Conservation (phyloP, 495 filamentous ascomycete species). For the Evansstolkia leycettana region DNA sequence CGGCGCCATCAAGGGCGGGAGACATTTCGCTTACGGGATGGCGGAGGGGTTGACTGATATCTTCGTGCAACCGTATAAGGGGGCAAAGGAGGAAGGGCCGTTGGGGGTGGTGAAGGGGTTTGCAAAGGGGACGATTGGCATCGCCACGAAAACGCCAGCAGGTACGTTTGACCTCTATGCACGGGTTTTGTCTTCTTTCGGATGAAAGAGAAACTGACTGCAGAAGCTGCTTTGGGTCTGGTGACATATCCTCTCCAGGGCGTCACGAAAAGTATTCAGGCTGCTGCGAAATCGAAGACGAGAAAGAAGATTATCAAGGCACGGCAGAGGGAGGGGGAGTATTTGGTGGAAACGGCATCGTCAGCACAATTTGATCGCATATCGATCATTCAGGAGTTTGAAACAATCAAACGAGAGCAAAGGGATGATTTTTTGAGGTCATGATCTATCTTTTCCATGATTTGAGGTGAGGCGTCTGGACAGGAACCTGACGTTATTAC, state of each 20-base stretch:
- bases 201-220: not conserved
- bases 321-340: not conserved
- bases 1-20: slow-evolving; percentile 19
- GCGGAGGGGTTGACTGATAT: slow-evolving; percentile 64
- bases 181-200: not conserved
- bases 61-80: slow-evolving; percentile 50
- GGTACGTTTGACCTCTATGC: slow-evolving; percentile 13
- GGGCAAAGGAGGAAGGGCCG: slow-evolving; percentile 45
- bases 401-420: too few relatives aligned
- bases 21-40: slow-evolving; percentile 58
- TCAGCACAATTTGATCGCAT: too few relatives aligned
- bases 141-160: slow-evolving; percentile 48
- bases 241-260: slow-evolving; percentile 16
- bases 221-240: slow-evolving; percentile 13
- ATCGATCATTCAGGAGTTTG: too few relatives aligned
- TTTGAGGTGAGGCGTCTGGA: too few relatives aligned
- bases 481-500: too few relatives aligned
- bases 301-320: slow-evolving; percentile 9
- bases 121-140: slow-evolving; percentile 62
- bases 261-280: slow-evolving; percentile 13
- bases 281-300: slow-evolving; percentile 13
- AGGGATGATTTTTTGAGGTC: too few relatives aligned
- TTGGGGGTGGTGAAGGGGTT: slow-evolving; percentile 53
- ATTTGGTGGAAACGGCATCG: too few relatives aligned
- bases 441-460: too few relatives aligned